A percentile compares a stretch with the other conserved stretches of the same genome.
Evolutionary conservation across 2,329 filamentous ascomycete genomes (phyloP).

Genomic region (Trichoderma cornu-damae): DNA sequence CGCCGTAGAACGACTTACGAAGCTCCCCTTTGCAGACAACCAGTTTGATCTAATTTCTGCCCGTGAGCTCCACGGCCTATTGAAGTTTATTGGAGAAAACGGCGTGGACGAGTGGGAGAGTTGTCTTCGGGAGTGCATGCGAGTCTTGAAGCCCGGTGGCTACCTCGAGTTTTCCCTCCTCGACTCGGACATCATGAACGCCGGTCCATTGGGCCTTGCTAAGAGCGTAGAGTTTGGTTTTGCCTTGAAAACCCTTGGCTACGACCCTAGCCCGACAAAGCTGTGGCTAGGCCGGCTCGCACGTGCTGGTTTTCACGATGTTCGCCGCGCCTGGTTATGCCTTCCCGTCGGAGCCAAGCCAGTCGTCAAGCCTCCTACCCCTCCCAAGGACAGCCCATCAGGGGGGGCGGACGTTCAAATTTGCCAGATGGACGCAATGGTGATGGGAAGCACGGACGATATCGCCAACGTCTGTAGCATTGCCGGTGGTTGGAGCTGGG

Average conservation of each 20-base stretch:
- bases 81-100: slow-evolving; percentile 67
- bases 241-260: slow-evolving; percentile 81
- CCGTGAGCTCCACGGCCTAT: slow-evolving; percentile 75
- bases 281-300: slow-evolving; percentile 70
- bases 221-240: slow-evolving; percentile 90
- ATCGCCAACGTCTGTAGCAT: slow-evolving; percentile 73
- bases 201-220: slow-evolving; percentile 71
- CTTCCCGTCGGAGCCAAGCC: slow-evolving; percentile 67
- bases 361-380: slow-evolving; percentile 29
- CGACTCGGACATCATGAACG: slow-evolving; percentile 84
- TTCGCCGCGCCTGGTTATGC: slow-evolving; percentile 83
- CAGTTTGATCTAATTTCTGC: slow-evolving; percentile 92
- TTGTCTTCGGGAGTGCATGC: slow-evolving; percentile 79
- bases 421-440: slow-evolving; percentile 56
- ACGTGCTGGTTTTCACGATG: slow-evolving; percentile 69
- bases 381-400: slow-evolving; percentile 34
- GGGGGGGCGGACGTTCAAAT: slow-evolving; percentile 41
- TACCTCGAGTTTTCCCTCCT: slow-evolving; percentile 87
- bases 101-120: slow-evolving; percentile 81
- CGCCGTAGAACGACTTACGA: slow-evolving; percentile 68
- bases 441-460: slow-evolving; percentile 62
- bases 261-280: slow-evolving; percentile 80
- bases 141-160: slow-evolving; percentile 86
- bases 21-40: slow-evolving; percentile 76
- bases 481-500: slow-evolving; percentile 86